A percentile compares a stretch with the other conserved stretches of the same genome.
Evolutionary conservation across 805 yeast species (phyloP).

Genomic region (Ascoidea asiatica): DNA sequence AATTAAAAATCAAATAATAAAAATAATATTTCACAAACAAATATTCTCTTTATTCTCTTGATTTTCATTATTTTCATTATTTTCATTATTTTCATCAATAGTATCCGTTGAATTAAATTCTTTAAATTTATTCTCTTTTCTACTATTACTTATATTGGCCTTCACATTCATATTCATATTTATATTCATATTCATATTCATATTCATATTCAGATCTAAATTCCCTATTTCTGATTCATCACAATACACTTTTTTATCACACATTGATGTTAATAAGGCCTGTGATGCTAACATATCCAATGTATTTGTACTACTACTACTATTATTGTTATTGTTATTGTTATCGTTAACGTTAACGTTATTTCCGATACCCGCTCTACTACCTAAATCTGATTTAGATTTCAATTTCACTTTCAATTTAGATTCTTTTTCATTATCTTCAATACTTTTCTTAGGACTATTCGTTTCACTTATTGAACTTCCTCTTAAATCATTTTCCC

Average conservation of each 20-base stretch:
- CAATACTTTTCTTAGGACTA: not conserved
- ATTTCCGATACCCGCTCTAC: not conserved
- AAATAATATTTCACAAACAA: too few relatives aligned
- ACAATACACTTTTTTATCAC: not conserved
- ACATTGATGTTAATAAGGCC: conserved; percentile 7
- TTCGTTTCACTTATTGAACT: not conserved
- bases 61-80: too few relatives aligned
- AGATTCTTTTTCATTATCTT: not conserved
- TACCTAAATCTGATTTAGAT: too few relatives aligned
- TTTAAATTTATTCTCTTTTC: too few relatives aligned
- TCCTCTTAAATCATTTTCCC: not conserved
- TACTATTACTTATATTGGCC: not conserved
- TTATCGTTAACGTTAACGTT: not conserved
- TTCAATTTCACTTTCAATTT: not conserved
- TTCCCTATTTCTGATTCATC: too few relatives aligned
- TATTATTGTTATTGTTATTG: not conserved
- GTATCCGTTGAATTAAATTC: not conserved
- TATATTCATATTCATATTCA: too few relatives aligned
- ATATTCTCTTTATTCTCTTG: too few relatives aligned
- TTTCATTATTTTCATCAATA: not conserved
- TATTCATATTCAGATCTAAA: too few relatives aligned
- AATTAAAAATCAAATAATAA: too few relatives aligned
- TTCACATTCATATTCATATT: too few relatives aligned
- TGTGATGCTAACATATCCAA: conserved; percentile 10
- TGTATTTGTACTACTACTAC: conserved; percentile 2